Percentiles rank a stretch among this genome's conserved stretches.
phyloP scores from a whole-genome alignment of 805 yeast genomes.

The Zygoascus flipseniorum region DNA sequence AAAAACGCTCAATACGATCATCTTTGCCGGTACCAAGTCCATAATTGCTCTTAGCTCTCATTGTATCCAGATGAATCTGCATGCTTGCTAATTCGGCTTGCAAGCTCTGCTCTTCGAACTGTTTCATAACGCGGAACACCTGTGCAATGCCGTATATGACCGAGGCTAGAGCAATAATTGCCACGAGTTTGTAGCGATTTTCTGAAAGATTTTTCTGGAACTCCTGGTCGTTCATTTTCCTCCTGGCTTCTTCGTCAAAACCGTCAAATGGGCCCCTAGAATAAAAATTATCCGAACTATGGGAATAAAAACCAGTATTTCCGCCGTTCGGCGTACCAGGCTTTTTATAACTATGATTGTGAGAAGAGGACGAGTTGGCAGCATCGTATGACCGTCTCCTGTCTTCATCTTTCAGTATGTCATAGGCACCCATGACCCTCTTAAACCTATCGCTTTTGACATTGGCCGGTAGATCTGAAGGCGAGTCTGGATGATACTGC shows the following conservation, averaged over 20 bases:
- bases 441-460: slow-evolving; percentile 44
- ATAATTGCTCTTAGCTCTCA: slow-evolving; percentile 38
- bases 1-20: slow-evolving; percentile 46
- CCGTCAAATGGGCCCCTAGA: slow-evolving; percentile 62
- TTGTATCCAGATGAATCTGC: slow-evolving; percentile 28
- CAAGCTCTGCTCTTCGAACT: slow-evolving; percentile 17
- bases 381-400: slow-evolving; percentile 39
- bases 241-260: slow-evolving; percentile 36
- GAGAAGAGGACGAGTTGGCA: neutral
- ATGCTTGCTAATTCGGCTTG: slow-evolving; percentile 31
- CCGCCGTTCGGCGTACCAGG: neutral
- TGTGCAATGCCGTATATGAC: slow-evolving; percentile 32
- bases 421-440: slow-evolving; percentile 48
- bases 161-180: slow-evolving; percentile 35
- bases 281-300: slow-evolving; percentile 35
- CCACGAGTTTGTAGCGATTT: slow-evolving; percentile 36
- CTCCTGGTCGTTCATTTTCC: slow-evolving; percentile 23
- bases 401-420: slow-evolving; percentile 40
- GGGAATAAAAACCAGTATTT: slow-evolving; percentile 20
- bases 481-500: slow-evolving; percentile 71
- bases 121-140: slow-evolving; percentile 27
- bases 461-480: slow-evolving; percentile 31
- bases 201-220: slow-evolving; percentile 32
- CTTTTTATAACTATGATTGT: neutral
- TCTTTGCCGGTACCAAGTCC: slow-evolving; percentile 43